Conservation (phyloP, 116 monocot species). For the Trichopus zeylanicus region DNA sequence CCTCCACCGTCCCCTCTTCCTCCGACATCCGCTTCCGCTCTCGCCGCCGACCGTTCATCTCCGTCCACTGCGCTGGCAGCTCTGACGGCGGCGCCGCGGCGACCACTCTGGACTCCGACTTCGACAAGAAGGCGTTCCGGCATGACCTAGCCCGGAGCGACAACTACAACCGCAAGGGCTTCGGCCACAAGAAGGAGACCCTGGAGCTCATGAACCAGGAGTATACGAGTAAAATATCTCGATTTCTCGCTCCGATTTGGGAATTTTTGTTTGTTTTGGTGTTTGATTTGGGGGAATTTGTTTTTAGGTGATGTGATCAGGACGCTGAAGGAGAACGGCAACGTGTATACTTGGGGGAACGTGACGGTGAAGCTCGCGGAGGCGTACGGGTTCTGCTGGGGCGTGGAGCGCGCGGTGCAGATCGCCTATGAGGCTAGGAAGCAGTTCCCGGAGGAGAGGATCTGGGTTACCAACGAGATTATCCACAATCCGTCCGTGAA, state of each 20-base stretch:
- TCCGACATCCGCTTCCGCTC: slow-evolving; percentile 6
- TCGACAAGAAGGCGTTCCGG: slow-evolving; percentile 92
- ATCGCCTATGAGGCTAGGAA: slow-evolving; percentile 94
- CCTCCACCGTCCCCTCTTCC: slow-evolving; percentile 7
- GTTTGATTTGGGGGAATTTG: neutral
- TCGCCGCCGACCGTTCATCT: neutral
- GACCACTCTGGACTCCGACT: slow-evolving; percentile 40
- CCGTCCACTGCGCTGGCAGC: slow-evolving; percentile 36
- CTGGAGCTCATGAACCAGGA: slow-evolving; percentile 75
- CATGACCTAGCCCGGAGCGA: slow-evolving; percentile 85
- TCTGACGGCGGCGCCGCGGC: neutral
- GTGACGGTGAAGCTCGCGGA: slow-evolving; percentile 95
- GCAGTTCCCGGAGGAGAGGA: slow-evolving; percentile 84
- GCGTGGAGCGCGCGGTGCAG: slow-evolving; percentile 96
- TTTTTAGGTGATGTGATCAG: slow-evolving; percentile 90
- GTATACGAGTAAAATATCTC: slow-evolving; percentile 59
- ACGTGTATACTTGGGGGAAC: slow-evolving; percentile 79
- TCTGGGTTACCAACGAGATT: slow-evolving; percentile 96
- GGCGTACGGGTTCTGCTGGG: slow-evolving; percentile 96
- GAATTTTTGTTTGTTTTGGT: neutral
- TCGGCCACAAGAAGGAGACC: slow-evolving; percentile 91
- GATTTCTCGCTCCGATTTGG: neutral
- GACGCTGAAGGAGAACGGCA: slow-evolving; percentile 82
- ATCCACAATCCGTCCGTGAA: slow-evolving; percentile 95
- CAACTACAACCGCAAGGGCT: slow-evolving; percentile 89